These are phyloP conservation scores for Podila clonocystis DNA, from an alignment of 192 early-diverging fungal species.

Conservation along the genomic window DNA sequence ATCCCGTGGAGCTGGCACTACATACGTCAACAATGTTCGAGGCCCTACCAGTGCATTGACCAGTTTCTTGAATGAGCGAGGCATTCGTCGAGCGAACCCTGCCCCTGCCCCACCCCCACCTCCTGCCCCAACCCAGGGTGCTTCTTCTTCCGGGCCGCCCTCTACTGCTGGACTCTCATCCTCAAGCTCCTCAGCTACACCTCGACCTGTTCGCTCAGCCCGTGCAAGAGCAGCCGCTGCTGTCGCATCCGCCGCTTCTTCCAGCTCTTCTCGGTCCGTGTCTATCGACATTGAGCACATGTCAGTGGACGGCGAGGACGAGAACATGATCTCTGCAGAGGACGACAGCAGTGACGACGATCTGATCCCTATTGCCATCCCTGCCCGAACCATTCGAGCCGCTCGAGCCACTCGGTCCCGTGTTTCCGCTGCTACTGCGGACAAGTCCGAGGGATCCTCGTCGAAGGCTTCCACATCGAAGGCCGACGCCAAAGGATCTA, in stretches of 20 bases:
- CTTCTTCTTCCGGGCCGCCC: not conserved
- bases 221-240: slow-evolving; percentile 12
- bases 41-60: slow-evolving; percentile 63
- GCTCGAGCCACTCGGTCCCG: slow-evolving; percentile 15
- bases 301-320: slow-evolving; percentile 5
- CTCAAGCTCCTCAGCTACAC: not conserved
- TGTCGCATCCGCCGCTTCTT: not conserved
- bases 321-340: slow-evolving; percentile 17
- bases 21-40: slow-evolving; percentile 55
- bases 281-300: slow-evolving; percentile 3
- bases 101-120: slow-evolving; percentile 28
- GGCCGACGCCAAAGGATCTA: not conserved
- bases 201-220: slow-evolving; percentile 39
- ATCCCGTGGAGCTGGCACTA: slow-evolving; percentile 15
- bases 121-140: not conserved
- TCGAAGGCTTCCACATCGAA: slow-evolving; percentile 3
- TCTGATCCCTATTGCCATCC: slow-evolving; percentile 15
- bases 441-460: not conserved
- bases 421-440: not conserved
- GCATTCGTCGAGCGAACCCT: slow-evolving; percentile 51
- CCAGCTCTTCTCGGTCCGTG: slow-evolving; percentile 18
- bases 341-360: slow-evolving; percentile 9
- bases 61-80: slow-evolving; percentile 57
- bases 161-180: not conserved
- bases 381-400: slow-evolving; percentile 8